These are phyloP conservation scores for Cucumis melo DNA, from an alignment of 306 rosid species.

Conservation along the genomic window DNA sequence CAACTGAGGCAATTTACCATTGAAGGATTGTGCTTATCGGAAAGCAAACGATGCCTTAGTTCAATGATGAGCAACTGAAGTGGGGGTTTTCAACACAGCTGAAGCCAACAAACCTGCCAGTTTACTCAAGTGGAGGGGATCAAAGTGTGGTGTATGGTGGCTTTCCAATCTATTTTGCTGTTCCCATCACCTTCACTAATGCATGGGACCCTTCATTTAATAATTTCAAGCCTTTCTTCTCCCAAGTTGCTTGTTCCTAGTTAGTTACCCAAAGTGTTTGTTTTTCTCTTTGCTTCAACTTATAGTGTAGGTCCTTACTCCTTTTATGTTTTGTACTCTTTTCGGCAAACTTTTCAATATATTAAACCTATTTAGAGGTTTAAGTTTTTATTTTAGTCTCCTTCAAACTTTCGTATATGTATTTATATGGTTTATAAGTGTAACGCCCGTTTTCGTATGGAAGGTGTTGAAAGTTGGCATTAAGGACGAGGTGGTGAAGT, in stretches of 20 bases:
- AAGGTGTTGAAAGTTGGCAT: too few relatives aligned
- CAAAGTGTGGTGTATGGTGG: neutral
- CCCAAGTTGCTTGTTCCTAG: constrained; percentile 5
- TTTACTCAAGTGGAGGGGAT: neutral
- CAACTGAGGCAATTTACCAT: neutral
- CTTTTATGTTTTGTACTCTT: neutral
- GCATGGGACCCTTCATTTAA: constrained; percentile 3
- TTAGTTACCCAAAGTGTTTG: neutral
- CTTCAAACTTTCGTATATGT: neutral
- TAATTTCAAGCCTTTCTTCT: constrained; percentile 6
- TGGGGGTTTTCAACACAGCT: neutral
- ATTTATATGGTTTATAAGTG: too few relatives aligned
- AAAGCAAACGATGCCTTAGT: neutral
- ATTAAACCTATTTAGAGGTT: too few relatives aligned
- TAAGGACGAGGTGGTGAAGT: too few relatives aligned
- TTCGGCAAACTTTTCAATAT: neutral
- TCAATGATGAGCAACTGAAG: neutral
- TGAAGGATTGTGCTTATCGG: too few relatives aligned
- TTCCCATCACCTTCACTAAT: neutral
- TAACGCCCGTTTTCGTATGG: too few relatives aligned
- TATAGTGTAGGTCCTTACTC: neutral
- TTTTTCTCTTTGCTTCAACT: neutral
- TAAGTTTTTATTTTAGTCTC: neutral
- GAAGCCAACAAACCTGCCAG: neutral
- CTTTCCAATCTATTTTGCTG: neutral